Evolutionary conservation across 345 rosid species (phyloP).

Genomic region (thale cress (Arabidopsis thaliana)): TAIR10.1 NC_003075.7:16659501-16660000

Average conservation of each 20-base stretch:
- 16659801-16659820: neutral
- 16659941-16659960: conserved; percentile 15
- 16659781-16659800: too few relatives aligned
- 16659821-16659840: conserved; percentile 6
- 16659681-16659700: conserved; percentile 30
- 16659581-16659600: conserved; percentile 1
- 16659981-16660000: conserved; percentile 20
- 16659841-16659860: neutral
- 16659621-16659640: neutral
- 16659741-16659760: conserved; percentile 1
- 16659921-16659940: too few relatives aligned
- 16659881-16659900: neutral
- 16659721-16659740: conserved; percentile 38
- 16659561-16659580: neutral
- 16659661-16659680: conserved; percentile 29
- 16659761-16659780: too few relatives aligned
- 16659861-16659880: neutral
- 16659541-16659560: conserved; percentile 7
- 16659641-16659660: neutral
- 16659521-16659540: conserved; percentile 10
- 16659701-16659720: conserved; percentile 25
- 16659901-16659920: neutral
- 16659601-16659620: conserved; percentile 13
- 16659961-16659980: conserved; percentile 12
- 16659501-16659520: neutral